These are phyloP conservation scores for Cyclotella baltica DNA, from an alignment of 108 stramenopile species.

Conservation along the genomic window DNA sequence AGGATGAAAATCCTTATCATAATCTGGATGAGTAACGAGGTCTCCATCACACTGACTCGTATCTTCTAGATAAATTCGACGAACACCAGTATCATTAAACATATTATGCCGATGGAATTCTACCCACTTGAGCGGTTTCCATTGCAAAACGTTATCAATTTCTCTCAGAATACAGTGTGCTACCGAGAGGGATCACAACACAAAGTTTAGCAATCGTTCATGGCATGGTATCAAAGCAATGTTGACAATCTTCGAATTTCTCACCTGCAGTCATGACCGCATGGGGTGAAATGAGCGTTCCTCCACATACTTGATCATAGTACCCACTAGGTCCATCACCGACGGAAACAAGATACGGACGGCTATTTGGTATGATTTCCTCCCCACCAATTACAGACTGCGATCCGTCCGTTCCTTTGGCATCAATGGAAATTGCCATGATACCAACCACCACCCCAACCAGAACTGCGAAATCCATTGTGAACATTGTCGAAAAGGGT, in stretches of 20 bases:
- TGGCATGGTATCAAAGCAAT: too few species aligned
- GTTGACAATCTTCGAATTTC: too few species aligned
- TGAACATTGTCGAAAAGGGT: too few species aligned
- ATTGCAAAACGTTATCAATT: not conserved
- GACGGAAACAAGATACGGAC: not conserved
- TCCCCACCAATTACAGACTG: too few species aligned
- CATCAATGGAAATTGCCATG: too few species aligned
- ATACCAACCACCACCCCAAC: too few species aligned
- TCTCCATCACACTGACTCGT: slow-evolving; percentile 9
- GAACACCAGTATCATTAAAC: slow-evolving; percentile 2
- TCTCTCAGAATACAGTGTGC: not conserved
- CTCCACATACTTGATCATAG: not conserved
- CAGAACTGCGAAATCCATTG: too few species aligned
- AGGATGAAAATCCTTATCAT: not conserved
- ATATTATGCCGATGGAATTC: slow-evolving; percentile 3
- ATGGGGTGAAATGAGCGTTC: not conserved
- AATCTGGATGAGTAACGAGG: not conserved
- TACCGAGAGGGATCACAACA: too few species aligned
- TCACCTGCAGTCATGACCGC: too few species aligned
- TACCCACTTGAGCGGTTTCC: not conserved
- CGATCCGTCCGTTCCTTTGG: too few species aligned
- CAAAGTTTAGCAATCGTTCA: too few species aligned
- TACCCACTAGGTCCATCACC: not conserved
- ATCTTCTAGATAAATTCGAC: not conserved
- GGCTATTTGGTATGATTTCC: not conserved